Evolutionary conservation across 345 rosid species (phyloP), one percentile per base, ranked within the genome.

Genomic region (Eucalyptus decipiens): DNA sequence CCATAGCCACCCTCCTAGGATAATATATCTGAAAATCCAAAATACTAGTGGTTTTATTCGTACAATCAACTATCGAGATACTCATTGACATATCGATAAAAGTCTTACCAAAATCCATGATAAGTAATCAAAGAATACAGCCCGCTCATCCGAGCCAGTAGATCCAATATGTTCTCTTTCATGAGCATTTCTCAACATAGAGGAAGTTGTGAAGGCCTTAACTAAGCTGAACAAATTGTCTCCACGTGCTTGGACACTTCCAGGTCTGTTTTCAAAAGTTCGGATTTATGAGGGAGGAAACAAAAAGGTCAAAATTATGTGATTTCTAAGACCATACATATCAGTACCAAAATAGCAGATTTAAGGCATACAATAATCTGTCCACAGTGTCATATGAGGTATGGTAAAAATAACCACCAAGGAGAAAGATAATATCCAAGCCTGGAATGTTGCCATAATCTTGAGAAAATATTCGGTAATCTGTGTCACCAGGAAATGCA

Each of bases 181-280:
- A 86, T 86, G 93, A 89, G 95, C 93, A 93, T 87, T 93, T 89
- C 86, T 94, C 85, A 98, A 93, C 94, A 91, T 92, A 88, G 99
- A 92, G 94, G 99, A 97, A 91, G 93, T 96, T 43, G 97, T 87
- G 76, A 98, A 98, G 87, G 95, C 97, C 93, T 97, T 95, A 62
- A 96, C 93, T 45, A 96, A 40, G 88, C 96, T 93, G 89, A 94
- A 80, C 89, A 98, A 95, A 93, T 98, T 98, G 21, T 98, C 99
- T 91, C 99, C 99, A 72, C 99, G 99, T 45, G 97, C 99, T 95
- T 98, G 99, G 93, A 98, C 92, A 95, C 98, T 97, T 88, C 99
- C 99, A 89, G 99, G 99, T 94, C 99, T 98, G 95, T 90, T 92
- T 92, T 49, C 89, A 76, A 89, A 88, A 86, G 88, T 30, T 89